Evolutionary conservation across 208 protist genomes (phyloP), one percentile per base, ranked within the genome.

Genomic region (Crithidia expoeki): DNA sequence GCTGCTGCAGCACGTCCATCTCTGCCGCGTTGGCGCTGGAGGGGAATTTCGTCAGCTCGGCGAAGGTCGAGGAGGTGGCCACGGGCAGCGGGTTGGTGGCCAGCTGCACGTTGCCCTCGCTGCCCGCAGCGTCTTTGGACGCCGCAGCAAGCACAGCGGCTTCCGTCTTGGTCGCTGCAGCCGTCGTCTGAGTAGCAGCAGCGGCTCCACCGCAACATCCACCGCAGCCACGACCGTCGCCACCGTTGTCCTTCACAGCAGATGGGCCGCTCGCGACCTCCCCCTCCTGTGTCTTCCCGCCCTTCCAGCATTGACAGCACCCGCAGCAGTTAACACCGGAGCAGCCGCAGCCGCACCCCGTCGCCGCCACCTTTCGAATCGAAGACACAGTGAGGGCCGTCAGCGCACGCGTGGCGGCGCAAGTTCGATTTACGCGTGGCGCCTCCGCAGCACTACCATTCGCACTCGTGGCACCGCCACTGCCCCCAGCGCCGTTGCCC

Each of bases 221-320:
- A 27, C 42, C 34, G 5, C 27, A 30, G 17, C 46, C 16, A 33
- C 60, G 55, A 16, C 33, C 27, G 0, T 30, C 60, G 19, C 46
- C 42, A n/a, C 14, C 46, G 19, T 30, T 30, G 19, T 19, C 46
- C 10, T n/a, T n/a, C n/a, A n/a, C n/a, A n/a, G 7, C 46, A 55
- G 46, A 4, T 17, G 47, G 21, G 9, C 11, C 52, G 33, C n/a
- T 30, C 19, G 28, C 60, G 2, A 14, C 60, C 6, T 12, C 34
- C 10, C 11, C 52, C 1, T 46, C 19, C 42, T 33, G 21, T 38
- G 53, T 21, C 19, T 32, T 42, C 21, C 25, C 21, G 2, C n/a
- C 42, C 46, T 47, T 75, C 60, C 69, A 75, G 52, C 60, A 75
- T 6, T 25, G 38, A 30, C 60, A 75, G 69, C 69, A 75, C 14